Percentiles rank a stretch among this genome's conserved stretches.
Evolutionary conservation across 768 basidiomycete genomes (phyloP).

Genomic region (Xanthoconium stramineum): DNA sequence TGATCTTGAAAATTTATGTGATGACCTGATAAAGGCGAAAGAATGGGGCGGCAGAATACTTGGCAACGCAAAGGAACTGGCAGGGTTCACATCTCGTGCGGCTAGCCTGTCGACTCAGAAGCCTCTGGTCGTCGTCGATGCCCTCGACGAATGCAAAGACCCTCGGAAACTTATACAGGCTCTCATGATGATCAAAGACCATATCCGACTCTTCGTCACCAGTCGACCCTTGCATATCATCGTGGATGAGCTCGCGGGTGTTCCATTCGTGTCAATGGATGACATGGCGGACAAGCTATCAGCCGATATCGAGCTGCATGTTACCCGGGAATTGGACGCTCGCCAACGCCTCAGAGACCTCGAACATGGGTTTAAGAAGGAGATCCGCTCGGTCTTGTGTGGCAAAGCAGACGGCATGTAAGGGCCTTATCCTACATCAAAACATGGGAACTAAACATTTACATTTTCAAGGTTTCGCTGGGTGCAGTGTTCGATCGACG

Average conservation of each 20-base stretch:
- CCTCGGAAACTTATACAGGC: background rate
- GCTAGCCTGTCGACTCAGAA: background rate
- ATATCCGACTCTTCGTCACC: background rate
- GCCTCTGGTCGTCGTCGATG: constrained; percentile 2
- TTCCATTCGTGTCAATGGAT: constrained; percentile 3
- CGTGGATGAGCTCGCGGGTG: background rate
- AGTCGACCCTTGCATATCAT: background rate
- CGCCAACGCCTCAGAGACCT: background rate
- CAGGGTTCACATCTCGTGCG: background rate
- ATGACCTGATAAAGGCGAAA: background rate
- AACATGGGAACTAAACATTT: background rate
- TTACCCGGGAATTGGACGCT: background rate
- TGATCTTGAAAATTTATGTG: background rate
- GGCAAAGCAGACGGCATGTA: constrained; percentile 1
- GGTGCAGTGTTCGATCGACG: constrained; percentile 2
- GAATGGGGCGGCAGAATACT: background rate
- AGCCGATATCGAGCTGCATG: background rate
- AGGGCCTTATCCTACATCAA: background rate
- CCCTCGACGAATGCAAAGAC: constrained; percentile 5
- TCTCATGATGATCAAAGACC: background rate
- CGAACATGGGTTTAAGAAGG: background rate
- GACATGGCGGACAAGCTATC: background rate
- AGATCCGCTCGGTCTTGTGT: background rate
- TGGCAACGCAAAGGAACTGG: background rate
- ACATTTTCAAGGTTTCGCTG: background rate